Evolutionary conservation across 805 yeast species (phyloP).

Genomic region (Yarrowia hollandica): DNA sequence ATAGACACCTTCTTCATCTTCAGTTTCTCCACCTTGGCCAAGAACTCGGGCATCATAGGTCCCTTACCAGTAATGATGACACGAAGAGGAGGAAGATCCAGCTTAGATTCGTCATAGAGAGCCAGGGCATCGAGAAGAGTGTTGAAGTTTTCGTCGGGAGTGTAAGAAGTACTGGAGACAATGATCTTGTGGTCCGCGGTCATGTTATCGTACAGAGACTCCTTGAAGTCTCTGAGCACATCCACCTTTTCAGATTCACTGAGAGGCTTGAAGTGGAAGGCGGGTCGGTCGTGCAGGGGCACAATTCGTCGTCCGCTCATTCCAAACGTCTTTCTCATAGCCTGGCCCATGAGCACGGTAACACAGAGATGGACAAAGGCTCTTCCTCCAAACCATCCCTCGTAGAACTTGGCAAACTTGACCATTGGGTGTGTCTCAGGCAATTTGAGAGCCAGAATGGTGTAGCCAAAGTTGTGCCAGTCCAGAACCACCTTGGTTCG

Average conservation of each 20-base stretch:
- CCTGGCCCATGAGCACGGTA: slow-evolving; percentile 67
- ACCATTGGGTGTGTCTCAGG: slow-evolving; percentile 62
- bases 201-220: slow-evolving; percentile 43
- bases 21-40: slow-evolving; percentile 48
- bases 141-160: slow-evolving; percentile 89
- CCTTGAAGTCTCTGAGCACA: slow-evolving; percentile 43
- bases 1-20: slow-evolving; percentile 53
- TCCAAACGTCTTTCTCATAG: slow-evolving; percentile 56
- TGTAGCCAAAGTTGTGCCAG: slow-evolving; percentile 94
- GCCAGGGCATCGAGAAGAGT: slow-evolving; percentile 68
- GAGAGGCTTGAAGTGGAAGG: slow-evolving; percentile 52
- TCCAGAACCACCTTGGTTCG: slow-evolving; percentile 73
- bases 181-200: slow-evolving; percentile 58
- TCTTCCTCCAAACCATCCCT: slow-evolving; percentile 56
- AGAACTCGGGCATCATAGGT: slow-evolving; percentile 63
- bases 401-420: slow-evolving; percentile 59
- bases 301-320: slow-evolving; percentile 51
- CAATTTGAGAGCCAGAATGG: slow-evolving; percentile 71
- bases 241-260: slow-evolving; percentile 36
- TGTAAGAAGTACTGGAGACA: slow-evolving; percentile 87
- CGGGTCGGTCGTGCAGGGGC: slow-evolving; percentile 87
- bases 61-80: slow-evolving; percentile 97
- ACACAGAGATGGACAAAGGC: slow-evolving; percentile 81
- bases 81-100: slow-evolving; percentile 50
- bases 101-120: slow-evolving; percentile 49